Evolutionary conservation across 1,284 basidiomycete species (phyloP).

Genomic region (Ceratorhiza oryzae-sativae): DNA sequence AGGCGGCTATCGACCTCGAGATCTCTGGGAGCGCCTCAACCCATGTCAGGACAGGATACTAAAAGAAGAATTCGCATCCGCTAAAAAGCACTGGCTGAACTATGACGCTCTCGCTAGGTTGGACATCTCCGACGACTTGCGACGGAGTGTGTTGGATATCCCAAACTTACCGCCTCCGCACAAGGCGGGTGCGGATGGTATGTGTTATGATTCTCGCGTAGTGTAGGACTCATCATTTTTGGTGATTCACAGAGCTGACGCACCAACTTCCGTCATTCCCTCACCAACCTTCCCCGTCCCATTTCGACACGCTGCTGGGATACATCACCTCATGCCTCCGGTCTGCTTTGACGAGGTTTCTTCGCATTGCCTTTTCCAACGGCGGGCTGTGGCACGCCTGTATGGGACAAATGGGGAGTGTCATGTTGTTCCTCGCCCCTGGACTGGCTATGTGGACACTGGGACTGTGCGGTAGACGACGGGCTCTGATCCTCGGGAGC

Average conservation of each 20-base stretch:
- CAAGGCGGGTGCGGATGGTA: neutral
- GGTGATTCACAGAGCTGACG: conserved; percentile 1
- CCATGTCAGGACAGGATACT: conserved; percentile 8
- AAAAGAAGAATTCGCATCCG: conserved; percentile 6
- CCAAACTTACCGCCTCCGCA: neutral
- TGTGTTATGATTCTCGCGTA: neutral
- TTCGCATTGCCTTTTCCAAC: conserved; percentile 25
- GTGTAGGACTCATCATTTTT: neutral
- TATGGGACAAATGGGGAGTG: neutral
- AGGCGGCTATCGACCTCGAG: neutral
- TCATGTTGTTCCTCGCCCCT: neutral
- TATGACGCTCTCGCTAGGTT: neutral
- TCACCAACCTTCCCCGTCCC: conserved; percentile 15
- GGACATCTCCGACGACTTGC: conserved; percentile 14
- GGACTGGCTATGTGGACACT: conserved; percentile 7
- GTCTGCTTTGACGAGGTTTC: neutral
- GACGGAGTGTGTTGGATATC: neutral
- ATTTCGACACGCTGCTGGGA: conserved; percentile 1
- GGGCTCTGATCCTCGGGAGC: neutral
- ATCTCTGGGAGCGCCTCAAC: conserved; percentile 28
- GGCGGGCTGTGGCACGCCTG: conserved; percentile 16
- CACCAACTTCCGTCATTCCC: conserved; percentile 27
- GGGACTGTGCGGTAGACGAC: neutral
- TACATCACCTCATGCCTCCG: neutral
- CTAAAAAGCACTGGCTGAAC: conserved; percentile 29